Evolutionary conservation across 169 alveolate species (phyloP), one percentile per base, ranked within the genome.

Genomic region (Plasmodium gallinaceum): DNA sequence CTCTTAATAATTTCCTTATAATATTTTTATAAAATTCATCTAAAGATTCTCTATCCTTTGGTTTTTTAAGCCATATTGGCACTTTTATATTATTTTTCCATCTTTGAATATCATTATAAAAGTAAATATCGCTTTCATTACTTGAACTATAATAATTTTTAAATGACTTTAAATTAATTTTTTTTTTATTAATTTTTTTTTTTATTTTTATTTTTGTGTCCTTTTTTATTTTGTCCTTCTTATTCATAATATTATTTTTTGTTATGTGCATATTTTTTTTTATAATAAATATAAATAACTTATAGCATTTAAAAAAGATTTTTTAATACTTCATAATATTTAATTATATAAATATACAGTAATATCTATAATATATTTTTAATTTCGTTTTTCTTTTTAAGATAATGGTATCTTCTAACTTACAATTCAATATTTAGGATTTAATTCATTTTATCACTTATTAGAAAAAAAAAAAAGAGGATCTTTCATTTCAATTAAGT

Each of bases 41-140:
- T 66, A 68, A 54, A 5, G 91, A 83, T 83, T 68, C 91, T 83
- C 22, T 68, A 62, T 83, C 91, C 64, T 83, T 68, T 54, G 91
- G 91, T 71, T 68, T 83, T 51, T 83, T 83, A 12, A 83, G 71
- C 91, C 91, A 83, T 45, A 83, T 68, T 32, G 91, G 91, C 0
- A 83, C 91, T 48, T 83, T 83, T 22, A 83, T 61, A 26, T 68
- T 83, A 46, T 83, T 83, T 45, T 51, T 58, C 83, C 91, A 66
- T 83, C 91, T 66, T 46, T 68, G 91, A 46, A 83, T 45, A 46
- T 83, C 91, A 62, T 83, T 83, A 71, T 83, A 83, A 57, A 83
- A 83, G 51, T 83, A 83, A 54, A 83, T 62, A 48, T 83, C 91
- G 61, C 91, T 83, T 39, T 83, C 91, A 10, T 68, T 61, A 65